phyloP scores from a whole-genome alignment of 2,329 filamentous ascomycete genomes.

The Graphiopsis chlorocephala region DNA sequence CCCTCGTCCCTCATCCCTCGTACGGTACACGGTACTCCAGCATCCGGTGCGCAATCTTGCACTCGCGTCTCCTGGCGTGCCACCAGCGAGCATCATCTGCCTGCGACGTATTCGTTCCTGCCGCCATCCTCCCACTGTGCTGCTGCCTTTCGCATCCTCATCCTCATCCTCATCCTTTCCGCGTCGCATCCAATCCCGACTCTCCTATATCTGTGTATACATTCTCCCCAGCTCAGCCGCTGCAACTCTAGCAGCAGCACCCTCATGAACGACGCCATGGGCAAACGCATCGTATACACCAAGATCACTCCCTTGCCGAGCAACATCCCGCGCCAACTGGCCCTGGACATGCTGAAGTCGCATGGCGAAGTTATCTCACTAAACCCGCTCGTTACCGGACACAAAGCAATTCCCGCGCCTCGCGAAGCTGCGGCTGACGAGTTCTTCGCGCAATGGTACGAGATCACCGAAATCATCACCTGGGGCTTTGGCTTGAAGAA shows the following conservation, averaged over 20 bases:
- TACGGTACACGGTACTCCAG: not conserved
- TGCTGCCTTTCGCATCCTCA: not conserved
- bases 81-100: not conserved
- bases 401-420: conserved; percentile 64
- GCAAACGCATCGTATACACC: conserved; percentile 64
- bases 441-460: conserved; percentile 72
- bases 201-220: not conserved
- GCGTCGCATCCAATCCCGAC: not conserved
- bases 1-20: too few species aligned
- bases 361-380: conserved; percentile 65
- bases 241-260: not conserved
- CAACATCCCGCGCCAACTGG: conserved; percentile 68
- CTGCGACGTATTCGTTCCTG: not conserved
- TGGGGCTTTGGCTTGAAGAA: conserved; percentile 65
- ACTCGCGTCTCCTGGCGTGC: not conserved
- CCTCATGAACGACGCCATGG: conserved; percentile 24
- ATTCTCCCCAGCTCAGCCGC: not conserved
- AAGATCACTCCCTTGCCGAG: conserved; percentile 68
- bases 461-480: conserved; percentile 68
- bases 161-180: not conserved
- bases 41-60: not conserved
- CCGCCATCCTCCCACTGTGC: not conserved
- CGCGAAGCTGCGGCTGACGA: conserved; percentile 67
- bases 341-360: conserved; percentile 66
- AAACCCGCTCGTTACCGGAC: conserved; percentile 64